Evolutionary conservation across 306 rosid species (phyloP), one percentile per base, ranked within the genome.

Genomic region (Trifolium dubium): DNA sequence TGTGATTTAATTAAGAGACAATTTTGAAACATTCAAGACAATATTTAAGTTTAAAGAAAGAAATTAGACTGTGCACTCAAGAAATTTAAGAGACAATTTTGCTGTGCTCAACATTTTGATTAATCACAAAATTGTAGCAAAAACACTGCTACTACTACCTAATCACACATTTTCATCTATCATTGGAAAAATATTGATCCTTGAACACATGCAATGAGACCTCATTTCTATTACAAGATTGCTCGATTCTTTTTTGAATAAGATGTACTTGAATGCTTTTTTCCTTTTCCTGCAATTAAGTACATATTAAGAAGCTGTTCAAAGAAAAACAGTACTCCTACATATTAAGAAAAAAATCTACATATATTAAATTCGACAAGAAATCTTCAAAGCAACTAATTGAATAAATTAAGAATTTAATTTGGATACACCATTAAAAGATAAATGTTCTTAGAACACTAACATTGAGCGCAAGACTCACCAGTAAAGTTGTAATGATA

Each of bases 401-500:
- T 23, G 23, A 23, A 23, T 23, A 23, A 23, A 23, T 23, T 23
- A 0, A 23, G 23, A 23, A 23, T 1, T 23, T 23, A 23, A 23
- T 23, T 23, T 23, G 23, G 0, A 23, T 23, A 23, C 23, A 23
- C 1, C 23, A 23, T 0, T 23, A 1, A 23, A 23, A 0, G 23
- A 23, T 23, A 23, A 23, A 23, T 23, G 23, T 23, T 23, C 1
- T 23, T 23, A 23, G 23, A 23, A 23, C 23, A 23, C 23, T 23
- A 23, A 23, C 1, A 23, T 23, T 23, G 23, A 0, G 1, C 1
- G 10, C 40, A 37, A 37, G 51, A 73, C 95, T 84, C 14, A 89
- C 98, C 85, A 83, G 18, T 64, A 80, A 83, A 18, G 85, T 35
- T 54, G 81, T 8, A 55, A 84, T 76, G 0, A 12, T 40, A 15